Base-by-base conservation (phyloP, 1,284 basidiomycete genomes). In the Sanguinoderma infundibulare region DNA sequence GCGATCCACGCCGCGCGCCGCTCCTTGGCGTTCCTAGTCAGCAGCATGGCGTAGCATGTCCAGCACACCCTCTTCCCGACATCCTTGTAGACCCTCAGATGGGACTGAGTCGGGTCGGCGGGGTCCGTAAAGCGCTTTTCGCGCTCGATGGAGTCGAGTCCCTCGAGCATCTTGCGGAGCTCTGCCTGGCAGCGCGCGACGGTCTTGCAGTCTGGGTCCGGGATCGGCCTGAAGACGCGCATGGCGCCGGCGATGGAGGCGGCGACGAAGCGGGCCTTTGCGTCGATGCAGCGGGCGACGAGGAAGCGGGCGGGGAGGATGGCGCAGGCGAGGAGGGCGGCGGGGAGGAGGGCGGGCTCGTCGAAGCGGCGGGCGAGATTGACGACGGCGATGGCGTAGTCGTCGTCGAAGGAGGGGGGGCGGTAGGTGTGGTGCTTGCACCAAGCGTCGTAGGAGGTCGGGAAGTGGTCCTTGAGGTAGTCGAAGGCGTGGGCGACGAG, bases 361-460 rank as follows among this genome's bases (percentile, higher is more conserved):
- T 38, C 39, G 20, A 40, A 38, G 39, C 52, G 50, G 15, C 57
- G 50, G 20, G 57, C 57, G 50, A 58, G 38, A 30, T 44, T 53
- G 20, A 58, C 49, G 22, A 59, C 51, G 8, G 42, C 57, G 34
- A 59, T 59, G 7, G 34, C 6, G 34, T 35, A 35, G 34, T 7
- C 14, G 7, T 35, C 34, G 7, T 35, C 14, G 7, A 6, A 35
- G 34, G 7, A 6, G 6, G 34, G 34, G 10, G 54, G 53, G 5
- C 26, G 1, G 38, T 40, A 20, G 26, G 26, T 2, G 14, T 34
- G 2, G 6, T 6, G 14, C 34, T 35, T 14, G 34, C 7, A 6
- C 46, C 59, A 64, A 17, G 8, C n/a, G 10, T 32, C 5, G 30
- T 55, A 26, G 8, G 51, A 20, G 24, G 26, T 15, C 3, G 57